phyloP scores from a whole-genome alignment of 805 yeast genomes.

The Teunomyces barrocoloradensis region DNA sequence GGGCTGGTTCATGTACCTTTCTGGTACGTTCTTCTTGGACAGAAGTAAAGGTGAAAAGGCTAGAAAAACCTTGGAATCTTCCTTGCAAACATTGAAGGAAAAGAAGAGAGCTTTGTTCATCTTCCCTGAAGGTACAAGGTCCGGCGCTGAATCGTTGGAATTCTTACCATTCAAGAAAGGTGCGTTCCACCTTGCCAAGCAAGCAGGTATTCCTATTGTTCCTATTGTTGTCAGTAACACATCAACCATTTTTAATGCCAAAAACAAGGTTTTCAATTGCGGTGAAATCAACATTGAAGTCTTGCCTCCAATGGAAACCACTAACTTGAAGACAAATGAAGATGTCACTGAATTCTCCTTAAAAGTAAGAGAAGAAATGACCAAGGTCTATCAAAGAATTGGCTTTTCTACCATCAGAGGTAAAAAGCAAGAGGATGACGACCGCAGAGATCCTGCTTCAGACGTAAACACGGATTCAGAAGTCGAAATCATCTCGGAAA shows the following conservation, averaged over 20 bases:
- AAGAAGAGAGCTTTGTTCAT: slow-evolving; percentile 76
- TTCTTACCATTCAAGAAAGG: slow-evolving; percentile 93
- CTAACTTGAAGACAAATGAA: slow-evolving; percentile 58
- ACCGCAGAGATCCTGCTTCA: neutral
- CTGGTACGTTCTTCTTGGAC: slow-evolving; percentile 90
- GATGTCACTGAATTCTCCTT: slow-evolving; percentile 64
- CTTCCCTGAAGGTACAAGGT: slow-evolving; percentile 98
- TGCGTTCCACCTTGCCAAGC: slow-evolving; percentile 95
- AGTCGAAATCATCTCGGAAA: slow-evolving; percentile 18
- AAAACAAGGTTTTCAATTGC: slow-evolving; percentile 59
- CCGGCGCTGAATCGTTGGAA: slow-evolving; percentile 64
- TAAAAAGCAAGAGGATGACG: neutral
- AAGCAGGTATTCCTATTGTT: slow-evolving; percentile 83
- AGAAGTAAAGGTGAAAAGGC: slow-evolving; percentile 76
- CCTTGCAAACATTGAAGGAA: slow-evolving; percentile 58
- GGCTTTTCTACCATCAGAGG: slow-evolving; percentile 38
- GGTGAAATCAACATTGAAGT: slow-evolving; percentile 81
- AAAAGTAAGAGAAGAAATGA: slow-evolving; percentile 60
- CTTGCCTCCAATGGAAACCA: slow-evolving; percentile 75
- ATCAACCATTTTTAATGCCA: slow-evolving; percentile 63
- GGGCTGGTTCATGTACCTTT: slow-evolving; percentile 94
- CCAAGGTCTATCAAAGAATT: slow-evolving; percentile 31
- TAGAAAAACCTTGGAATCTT: slow-evolving; percentile 66
- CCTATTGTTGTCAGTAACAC: slow-evolving; percentile 90
- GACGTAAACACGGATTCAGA: slow-evolving; percentile 9